Percentiles rank a stretch among this genome's conserved stretches.
Evolutionary conservation across 495 filamentous ascomycete genomes (phyloP).

Genomic region (Lepraria neglecta): DNA sequence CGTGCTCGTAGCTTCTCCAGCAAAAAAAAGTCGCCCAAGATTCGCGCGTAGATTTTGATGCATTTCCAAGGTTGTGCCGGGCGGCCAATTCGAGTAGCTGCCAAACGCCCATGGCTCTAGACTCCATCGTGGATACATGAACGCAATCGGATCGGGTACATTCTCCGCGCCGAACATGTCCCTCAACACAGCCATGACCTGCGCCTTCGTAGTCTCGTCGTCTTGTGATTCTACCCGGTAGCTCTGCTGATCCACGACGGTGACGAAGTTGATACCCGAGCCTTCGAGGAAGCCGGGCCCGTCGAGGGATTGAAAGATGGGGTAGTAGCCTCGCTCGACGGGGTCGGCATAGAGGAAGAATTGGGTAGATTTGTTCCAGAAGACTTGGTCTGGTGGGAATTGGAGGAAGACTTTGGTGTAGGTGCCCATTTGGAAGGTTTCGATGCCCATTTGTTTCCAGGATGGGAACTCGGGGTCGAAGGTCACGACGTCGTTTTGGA

Average conservation of each 20-base stretch:
- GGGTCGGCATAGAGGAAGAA: slow-evolving; percentile 68
- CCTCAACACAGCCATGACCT: slow-evolving; percentile 56
- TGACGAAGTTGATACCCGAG: slow-evolving; percentile 64
- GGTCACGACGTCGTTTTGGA: slow-evolving; percentile 55
- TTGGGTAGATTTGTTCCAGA: slow-evolving; percentile 62
- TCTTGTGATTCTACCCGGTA: slow-evolving; percentile 59
- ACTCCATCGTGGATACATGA: slow-evolving; percentile 68
- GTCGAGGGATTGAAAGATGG: slow-evolving; percentile 63
- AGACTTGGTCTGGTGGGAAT: slow-evolving; percentile 55
- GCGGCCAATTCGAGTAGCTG: slow-evolving; percentile 69
- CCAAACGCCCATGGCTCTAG: slow-evolving; percentile 60
- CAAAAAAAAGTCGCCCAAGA: slow-evolving; percentile 59
- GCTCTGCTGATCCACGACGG: slow-evolving; percentile 55
- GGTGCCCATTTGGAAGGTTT: slow-evolving; percentile 64
- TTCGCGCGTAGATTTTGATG: slow-evolving; percentile 72
- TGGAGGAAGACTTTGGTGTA: slow-evolving; percentile 78
- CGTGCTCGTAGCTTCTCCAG: slow-evolving; percentile 63
- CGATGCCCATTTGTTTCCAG: slow-evolving; percentile 63
- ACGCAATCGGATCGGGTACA: slow-evolving; percentile 61
- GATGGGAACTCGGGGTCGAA: slow-evolving; percentile 57
- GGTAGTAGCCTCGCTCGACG: slow-evolving; percentile 58
- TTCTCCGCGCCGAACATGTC: slow-evolving; percentile 57
- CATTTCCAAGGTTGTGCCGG: slow-evolving; percentile 56
- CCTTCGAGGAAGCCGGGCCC: slow-evolving; percentile 53
- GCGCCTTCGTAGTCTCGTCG: slow-evolving; percentile 52